Percentiles rank a stretch among this genome's conserved stretches.
phyloP scores from a whole-genome alignment of 139 green algal genomes.

The Chlorella ohadii region DNA sequence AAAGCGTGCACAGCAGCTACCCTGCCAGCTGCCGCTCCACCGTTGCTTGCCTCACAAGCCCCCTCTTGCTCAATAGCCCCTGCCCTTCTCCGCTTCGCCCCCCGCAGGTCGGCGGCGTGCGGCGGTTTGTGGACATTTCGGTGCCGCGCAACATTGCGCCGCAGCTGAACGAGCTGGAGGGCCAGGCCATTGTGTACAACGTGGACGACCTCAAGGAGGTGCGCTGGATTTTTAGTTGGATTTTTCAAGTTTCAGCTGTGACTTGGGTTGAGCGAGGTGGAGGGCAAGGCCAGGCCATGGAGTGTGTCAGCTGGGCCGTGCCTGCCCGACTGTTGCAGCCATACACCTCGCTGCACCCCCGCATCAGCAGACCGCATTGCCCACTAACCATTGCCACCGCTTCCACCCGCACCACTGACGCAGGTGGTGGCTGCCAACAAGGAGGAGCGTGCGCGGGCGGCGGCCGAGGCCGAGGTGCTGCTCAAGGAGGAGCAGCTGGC shows the following conservation, averaged over 20 bases:
- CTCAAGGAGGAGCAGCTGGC: slow-evolving; percentile 73
- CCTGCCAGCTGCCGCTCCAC: too few species aligned
- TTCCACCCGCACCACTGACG: not conserved
- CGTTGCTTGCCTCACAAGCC: too few species aligned
- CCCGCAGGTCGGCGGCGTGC: slow-evolving; percentile 82
- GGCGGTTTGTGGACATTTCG: slow-evolving; percentile 97
- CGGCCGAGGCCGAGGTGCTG: slow-evolving; percentile 75
- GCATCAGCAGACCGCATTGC: too few species aligned
- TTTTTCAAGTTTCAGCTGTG: too few species aligned
- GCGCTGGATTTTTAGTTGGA: not conserved
- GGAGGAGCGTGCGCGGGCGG: slow-evolving; percentile 79
- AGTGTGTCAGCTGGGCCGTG: slow-evolving; percentile 79
- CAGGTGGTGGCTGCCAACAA: slow-evolving; percentile 95
- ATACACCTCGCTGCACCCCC: too few species aligned
- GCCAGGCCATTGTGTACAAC: slow-evolving; percentile 92
- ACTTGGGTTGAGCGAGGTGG: slow-evolving; percentile 83
- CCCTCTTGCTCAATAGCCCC: too few species aligned
- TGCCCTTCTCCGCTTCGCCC: slow-evolving; percentile 7
- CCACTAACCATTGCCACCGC: too few species aligned
- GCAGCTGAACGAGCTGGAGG: slow-evolving; percentile 76
- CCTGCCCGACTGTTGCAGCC: too few species aligned
- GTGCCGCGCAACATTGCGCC: slow-evolving; percentile 96
- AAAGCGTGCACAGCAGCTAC: too few species aligned
- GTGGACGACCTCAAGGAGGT: slow-evolving; percentile 99
- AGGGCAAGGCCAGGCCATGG: slow-evolving; percentile 61